phyloP scores from a whole-genome alignment of 805 yeast species.

The Hanseniaspora mollemarum region DNA sequence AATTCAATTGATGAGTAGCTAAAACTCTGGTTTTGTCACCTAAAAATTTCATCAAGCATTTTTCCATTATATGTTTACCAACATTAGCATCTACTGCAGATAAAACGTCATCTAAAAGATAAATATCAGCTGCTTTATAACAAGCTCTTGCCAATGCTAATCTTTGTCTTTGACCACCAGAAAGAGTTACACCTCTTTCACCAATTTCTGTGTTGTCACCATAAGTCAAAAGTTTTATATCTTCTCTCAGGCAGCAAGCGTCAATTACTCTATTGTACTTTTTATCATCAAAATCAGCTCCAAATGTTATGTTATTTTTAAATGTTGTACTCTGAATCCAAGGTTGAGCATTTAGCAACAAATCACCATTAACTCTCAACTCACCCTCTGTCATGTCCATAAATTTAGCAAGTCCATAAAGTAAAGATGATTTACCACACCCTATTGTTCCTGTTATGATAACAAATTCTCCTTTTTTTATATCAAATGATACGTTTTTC shows the following conservation, averaged over 20 bases:
- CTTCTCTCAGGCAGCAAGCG: constrained; percentile 49
- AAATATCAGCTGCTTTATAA: constrained; percentile 47
- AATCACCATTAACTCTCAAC: constrained; percentile 33
- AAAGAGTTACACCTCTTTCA: constrained; percentile 60
- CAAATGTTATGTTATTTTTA: constrained; percentile 53
- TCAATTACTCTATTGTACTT: constrained; percentile 43
- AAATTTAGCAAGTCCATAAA: constrained; percentile 37
- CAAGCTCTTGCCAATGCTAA: constrained; percentile 58
- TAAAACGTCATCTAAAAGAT: constrained; percentile 56
- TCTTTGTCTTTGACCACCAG: constrained; percentile 72
- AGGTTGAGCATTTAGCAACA: constrained; percentile 39
- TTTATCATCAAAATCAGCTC: constrained; percentile 36
- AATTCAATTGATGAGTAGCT: constrained; percentile 65
- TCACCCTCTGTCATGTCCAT: constrained; percentile 1
- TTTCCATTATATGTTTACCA: constrained; percentile 52
- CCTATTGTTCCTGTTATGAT: constrained; percentile 59
- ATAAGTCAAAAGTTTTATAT: constrained; percentile 47
- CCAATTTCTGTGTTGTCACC: constrained; percentile 65
- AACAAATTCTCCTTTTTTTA: constrained; percentile 48
- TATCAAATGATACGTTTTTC: constrained; percentile 34
- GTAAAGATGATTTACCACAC: constrained; percentile 39
- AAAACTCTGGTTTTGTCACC: constrained; percentile 46
- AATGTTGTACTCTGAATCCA: constrained; percentile 70
- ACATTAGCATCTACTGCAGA: constrained; percentile 74
- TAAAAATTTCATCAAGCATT: constrained; percentile 46